Percentiles rank a stretch among this genome's conserved stretches.
Evolutionary conservation across 306 rosid species (phyloP).

Genomic region (Senna tora): DNA sequence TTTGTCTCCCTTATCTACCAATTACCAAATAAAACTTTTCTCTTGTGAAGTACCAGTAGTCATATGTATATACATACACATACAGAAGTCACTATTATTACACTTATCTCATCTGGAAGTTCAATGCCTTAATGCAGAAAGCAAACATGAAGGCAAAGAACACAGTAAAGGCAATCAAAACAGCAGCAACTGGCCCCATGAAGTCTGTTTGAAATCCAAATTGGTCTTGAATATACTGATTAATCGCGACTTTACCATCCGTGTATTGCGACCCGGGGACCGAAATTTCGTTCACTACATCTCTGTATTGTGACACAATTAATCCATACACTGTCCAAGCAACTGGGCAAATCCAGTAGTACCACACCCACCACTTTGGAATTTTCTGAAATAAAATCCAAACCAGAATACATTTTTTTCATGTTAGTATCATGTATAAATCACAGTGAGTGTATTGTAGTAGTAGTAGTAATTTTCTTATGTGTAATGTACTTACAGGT

Average conservation of each 20-base stretch:
- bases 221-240: constrained; percentile 55
- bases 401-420: too few relatives aligned
- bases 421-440: too few relatives aligned
- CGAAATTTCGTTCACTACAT: not conserved
- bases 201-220: constrained; percentile 71
- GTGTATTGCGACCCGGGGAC: constrained; percentile 46
- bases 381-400: too few relatives aligned
- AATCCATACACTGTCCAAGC: constrained; percentile 98
- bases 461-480: too few relatives aligned
- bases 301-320: constrained; percentile 85
- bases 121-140: constrained; percentile 72
- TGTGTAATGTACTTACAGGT: constrained; percentile 97
- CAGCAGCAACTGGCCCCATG: constrained; percentile 91
- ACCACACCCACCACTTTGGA: constrained; percentile 99
- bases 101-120: constrained; percentile 82
- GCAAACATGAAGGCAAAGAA: constrained; percentile 89
- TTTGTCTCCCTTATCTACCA: constrained; percentile 29
- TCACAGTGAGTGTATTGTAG: too few relatives aligned
- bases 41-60: not conserved
- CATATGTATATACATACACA: too few relatives aligned
- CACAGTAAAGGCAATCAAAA: constrained; percentile 68
- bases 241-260: too few relatives aligned
- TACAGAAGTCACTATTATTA: constrained; percentile 1
- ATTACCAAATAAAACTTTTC: not conserved
- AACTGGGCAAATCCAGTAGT: constrained; percentile 87